Percentiles rank a stretch among this genome's conserved stretches.
phyloP scores from a whole-genome alignment of 169 alveolate species.

The Eimeria acervulina region DNA sequence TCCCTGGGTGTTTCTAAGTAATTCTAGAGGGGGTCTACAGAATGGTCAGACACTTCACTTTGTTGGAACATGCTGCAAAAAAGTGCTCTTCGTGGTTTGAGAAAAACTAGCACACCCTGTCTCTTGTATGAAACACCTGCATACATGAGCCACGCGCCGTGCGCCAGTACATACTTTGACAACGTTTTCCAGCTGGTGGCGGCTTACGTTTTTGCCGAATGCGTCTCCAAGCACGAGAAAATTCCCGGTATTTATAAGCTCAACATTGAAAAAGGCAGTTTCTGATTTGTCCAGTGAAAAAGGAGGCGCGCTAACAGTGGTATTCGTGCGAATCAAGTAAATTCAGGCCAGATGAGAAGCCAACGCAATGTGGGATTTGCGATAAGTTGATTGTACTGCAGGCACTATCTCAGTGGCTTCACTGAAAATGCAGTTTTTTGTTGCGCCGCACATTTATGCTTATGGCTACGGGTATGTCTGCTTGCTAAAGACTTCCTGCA shows the following conservation, averaged over 20 bases:
- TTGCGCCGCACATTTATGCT: background rate
- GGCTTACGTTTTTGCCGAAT: background rate
- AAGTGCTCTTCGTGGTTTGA: background rate
- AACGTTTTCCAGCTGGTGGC: background rate
- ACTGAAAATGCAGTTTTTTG: too few relatives aligned
- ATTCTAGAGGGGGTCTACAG: background rate
- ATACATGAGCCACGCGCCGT: background rate
- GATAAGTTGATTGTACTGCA: background rate
- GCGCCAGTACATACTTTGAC: background rate
- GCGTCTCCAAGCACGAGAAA: background rate
- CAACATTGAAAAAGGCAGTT: background rate
- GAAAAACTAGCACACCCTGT: background rate
- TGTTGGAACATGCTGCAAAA: background rate
- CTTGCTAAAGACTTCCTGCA: slow-evolving; percentile 65
- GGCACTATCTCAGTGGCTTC: background rate
- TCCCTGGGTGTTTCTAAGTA: background rate
- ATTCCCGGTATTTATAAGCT: background rate
- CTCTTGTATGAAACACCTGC: background rate
- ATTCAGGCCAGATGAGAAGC: background rate
- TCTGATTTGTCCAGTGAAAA: background rate
- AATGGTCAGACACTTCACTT: background rate
- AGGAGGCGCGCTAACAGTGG: background rate
- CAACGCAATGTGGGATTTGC: background rate
- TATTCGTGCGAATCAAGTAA: background rate
- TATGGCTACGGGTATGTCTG: slow-evolving; percentile 59